Conservation (phyloP, 192 early-diverging fungal genomes). For the Coemansia sp. region DNA sequence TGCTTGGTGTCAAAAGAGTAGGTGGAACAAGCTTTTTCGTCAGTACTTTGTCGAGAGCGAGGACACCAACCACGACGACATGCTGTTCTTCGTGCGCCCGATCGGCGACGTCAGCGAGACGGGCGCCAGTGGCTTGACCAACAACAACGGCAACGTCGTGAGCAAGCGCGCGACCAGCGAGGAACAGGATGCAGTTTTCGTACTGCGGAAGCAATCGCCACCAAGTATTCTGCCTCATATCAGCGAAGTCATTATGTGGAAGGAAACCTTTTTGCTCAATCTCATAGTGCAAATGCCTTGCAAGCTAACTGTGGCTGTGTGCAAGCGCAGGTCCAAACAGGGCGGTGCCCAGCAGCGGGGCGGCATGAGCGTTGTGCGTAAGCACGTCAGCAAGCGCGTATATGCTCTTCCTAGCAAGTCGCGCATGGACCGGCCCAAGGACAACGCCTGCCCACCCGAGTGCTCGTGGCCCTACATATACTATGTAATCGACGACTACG, state of each 20-base stretch:
- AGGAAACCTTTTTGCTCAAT: slow-evolving; percentile 90
- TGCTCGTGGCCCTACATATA: slow-evolving; percentile 91
- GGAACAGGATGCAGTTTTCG: slow-evolving; percentile 77
- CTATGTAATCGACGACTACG: slow-evolving; percentile 92
- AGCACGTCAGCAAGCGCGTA: slow-evolving; percentile 70
- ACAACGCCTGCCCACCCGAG: slow-evolving; percentile 85
- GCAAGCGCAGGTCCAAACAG: slow-evolving; percentile 63
- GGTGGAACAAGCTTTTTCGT: slow-evolving; percentile 56
- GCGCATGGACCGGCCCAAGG: slow-evolving; percentile 77
- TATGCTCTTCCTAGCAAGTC: slow-evolving; percentile 92
- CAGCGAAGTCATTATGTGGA: slow-evolving; percentile 81
- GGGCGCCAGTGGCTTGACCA: neutral
- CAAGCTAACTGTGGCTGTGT: slow-evolving; percentile 88
- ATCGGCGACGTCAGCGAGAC: slow-evolving; percentile 32
- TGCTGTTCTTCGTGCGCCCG: slow-evolving; percentile 83
- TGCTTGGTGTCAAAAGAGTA: slow-evolving; percentile 7
- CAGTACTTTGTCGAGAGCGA: slow-evolving; percentile 74
- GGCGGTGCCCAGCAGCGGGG: slow-evolving; percentile 45
- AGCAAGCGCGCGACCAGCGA: slow-evolving; percentile 4
- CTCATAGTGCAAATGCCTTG: slow-evolving; percentile 91
- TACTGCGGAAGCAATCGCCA: slow-evolving; percentile 71
- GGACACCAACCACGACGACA: slow-evolving; percentile 76
- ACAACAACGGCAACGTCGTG: neutral
- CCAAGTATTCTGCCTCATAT: slow-evolving; percentile 65
- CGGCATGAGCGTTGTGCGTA: slow-evolving; percentile 75